These are phyloP conservation scores for Cladosporium austrohemisphaericum DNA, from an alignment of 2,329 filamentous ascomycete genomes.

Conservation along the genomic window DNA sequence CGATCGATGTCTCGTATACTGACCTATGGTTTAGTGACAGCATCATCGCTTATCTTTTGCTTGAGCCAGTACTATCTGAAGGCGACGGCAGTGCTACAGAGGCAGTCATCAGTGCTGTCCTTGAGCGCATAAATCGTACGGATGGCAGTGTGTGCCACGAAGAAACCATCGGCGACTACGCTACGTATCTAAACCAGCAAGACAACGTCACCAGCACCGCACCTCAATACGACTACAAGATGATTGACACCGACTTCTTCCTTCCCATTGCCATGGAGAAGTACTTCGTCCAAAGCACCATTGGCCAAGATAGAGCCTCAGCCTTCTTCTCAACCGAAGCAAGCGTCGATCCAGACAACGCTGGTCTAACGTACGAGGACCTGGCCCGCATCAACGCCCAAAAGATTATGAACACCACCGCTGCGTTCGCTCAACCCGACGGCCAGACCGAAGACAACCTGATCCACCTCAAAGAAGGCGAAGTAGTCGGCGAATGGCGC, in stretches of 20 bases:
- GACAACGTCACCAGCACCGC: conserved; percentile 51
- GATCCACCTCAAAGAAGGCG: conserved; percentile 53
- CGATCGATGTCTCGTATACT: too few species aligned
- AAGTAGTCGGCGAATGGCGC: conserved; percentile 60
- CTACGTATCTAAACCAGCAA: conserved; percentile 56
- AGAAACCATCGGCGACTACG: conserved; percentile 63
- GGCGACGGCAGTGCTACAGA: conserved; percentile 56
- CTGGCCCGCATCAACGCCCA: conserved; percentile 52
- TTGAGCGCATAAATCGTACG: conserved; percentile 58
- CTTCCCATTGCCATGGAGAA: conserved; percentile 56
- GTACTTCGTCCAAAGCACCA: conserved; percentile 52
- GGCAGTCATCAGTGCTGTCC: conserved; percentile 57
- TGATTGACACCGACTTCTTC: conserved; percentile 61
- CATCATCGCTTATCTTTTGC: conserved; percentile 58
- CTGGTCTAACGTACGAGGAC: conserved; percentile 51
- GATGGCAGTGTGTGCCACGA: conserved; percentile 63
- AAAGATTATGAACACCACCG: conserved; percentile 56
- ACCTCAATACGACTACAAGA: conserved; percentile 44
- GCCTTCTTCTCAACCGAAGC: conserved; percentile 44
- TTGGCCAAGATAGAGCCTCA: conserved; percentile 38
- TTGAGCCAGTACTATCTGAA: conserved; percentile 56
- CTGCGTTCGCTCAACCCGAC: conserved; percentile 47
- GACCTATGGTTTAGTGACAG: conserved; percentile 42
- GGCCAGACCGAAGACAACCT: conserved; percentile 53
- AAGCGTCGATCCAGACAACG: conserved; percentile 49